Percentiles rank a stretch among this genome's conserved stretches.
Conservation (phyloP, 208 protist genomes). For the Porcisia hertigi region DNA sequence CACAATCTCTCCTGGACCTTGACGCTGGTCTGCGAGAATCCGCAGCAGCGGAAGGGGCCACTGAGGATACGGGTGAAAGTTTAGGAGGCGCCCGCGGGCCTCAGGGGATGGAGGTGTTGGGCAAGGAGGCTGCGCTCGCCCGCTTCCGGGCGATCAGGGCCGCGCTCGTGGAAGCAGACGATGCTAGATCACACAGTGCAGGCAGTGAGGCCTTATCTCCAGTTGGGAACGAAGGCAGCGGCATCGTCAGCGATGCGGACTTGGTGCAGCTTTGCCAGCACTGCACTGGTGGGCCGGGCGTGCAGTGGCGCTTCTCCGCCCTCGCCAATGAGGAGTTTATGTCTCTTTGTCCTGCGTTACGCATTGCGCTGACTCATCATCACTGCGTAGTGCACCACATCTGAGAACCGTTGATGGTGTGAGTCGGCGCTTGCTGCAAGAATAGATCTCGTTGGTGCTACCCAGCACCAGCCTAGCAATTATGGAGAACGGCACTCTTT, state of each 20-base stretch:
- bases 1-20: constrained; percentile 21
- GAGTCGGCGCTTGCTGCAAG: background rate
- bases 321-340: constrained; percentile 26
- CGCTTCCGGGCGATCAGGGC: constrained; percentile 35
- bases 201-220: background rate
- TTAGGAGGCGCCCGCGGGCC: background rate
- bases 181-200: background rate
- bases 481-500: no score
- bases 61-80: background rate
- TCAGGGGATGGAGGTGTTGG: constrained; percentile 9
- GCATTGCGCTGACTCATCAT: constrained; percentile 23
- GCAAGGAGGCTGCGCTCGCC: constrained; percentile 42
- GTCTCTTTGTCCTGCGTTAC: constrained; percentile 15
- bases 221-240: background rate
- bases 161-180: background rate
- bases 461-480: background rate
- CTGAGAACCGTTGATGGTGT: background rate
- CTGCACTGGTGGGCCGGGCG: background rate
- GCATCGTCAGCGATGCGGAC: background rate
- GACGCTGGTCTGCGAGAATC: constrained; percentile 8
- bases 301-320: constrained; percentile 25
- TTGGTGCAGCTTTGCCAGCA: constrained; percentile 14
- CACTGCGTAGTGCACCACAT: constrained; percentile 10
- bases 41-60: background rate
- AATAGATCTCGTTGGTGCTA: background rate